Base-by-base conservation (phyloP, 345 rosid species). In the Toxicodendron radicans region DNA sequence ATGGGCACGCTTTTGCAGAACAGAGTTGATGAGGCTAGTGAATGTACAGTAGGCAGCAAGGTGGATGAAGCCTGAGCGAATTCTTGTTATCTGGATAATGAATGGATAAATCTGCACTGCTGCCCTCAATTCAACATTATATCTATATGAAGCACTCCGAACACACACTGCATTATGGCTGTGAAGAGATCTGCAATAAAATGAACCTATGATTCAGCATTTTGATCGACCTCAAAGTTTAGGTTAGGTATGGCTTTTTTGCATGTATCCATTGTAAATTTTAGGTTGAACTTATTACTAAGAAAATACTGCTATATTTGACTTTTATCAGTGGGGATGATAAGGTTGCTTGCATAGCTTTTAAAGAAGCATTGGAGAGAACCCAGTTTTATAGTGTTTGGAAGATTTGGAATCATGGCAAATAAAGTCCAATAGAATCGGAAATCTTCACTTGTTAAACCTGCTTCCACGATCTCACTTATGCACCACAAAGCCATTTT, bases 61-160 rank as follows among this genome's bases (percentile, higher is more conserved):
- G 23, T 7, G 8, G 64, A 30, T 71, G 68, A 32, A 72, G 60
- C 51, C 12, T 32, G 59, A 62, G 30, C 49, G 30, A 16, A 68
- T 59, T 18, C 38, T 20, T 49, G 59, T 35, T 49, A 72, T 12
- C 49, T n/a, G 32, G 10, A 33, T 72, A 60, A 17, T 61, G n/a
- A n/a, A 46, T 48, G 17, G 46, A 52, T 24, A 20, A 48, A 52
- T 62, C 51, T 27, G n/a, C 57, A 48, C 32, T 59, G 58, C 43
- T 45, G 56, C 74, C 10, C 30, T 20, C 30, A 59, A 2, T 59
- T 21, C 41, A 18, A 10, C 13, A 23, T 58, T 58, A 2, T 23
- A 7, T 18, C 10, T 27, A 21, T 32, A 7, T 13, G 56, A 41
- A 71, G 33, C 49, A 32, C 49, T 30, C 57, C n/a, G 58, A 61